Conservation (phyloP, 2,329 filamentous ascomycete genomes). For the Aspergillus flavus region DNA sequence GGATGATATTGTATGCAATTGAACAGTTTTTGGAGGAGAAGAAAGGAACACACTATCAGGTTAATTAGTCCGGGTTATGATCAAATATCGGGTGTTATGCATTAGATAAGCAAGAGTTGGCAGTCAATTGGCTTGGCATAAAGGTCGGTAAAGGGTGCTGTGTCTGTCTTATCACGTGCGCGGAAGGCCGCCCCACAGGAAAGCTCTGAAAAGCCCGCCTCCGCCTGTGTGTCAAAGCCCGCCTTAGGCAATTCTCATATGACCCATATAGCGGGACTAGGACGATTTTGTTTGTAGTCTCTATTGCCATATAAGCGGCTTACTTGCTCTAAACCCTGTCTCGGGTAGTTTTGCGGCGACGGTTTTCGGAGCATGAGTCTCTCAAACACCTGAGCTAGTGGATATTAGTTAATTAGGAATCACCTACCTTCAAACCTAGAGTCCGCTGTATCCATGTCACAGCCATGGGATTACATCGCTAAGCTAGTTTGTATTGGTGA, state of each 20-base stretch:
- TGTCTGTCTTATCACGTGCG: neutral
- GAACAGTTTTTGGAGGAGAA: neutral
- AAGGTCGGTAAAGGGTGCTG: neutral
- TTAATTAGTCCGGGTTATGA: neutral
- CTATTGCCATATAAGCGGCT: neutral
- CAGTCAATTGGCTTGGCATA: too few relatives aligned
- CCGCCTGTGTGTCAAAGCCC: neutral
- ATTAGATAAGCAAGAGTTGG: neutral
- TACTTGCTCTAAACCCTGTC: neutral
- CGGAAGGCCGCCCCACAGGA: neutral
- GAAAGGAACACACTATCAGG: neutral
- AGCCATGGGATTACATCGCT: slow-evolving; percentile 96
- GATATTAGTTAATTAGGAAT: slow-evolving; percentile 8
- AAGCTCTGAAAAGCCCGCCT: neutral
- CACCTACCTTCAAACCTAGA: neutral
- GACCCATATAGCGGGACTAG: neutral
- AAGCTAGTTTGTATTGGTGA: slow-evolving; percentile 98
- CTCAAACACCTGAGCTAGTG: slow-evolving; percentile 13
- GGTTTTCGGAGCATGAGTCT: slow-evolving; percentile 20
- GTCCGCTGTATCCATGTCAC: slow-evolving; percentile 44
- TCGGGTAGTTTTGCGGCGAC: slow-evolving; percentile 2
- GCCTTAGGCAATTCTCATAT: neutral
- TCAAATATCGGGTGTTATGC: neutral
- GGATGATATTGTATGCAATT: neutral
- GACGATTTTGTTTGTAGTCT: too few relatives aligned